phyloP scores from a whole-genome alignment of 768 basidiomycete species.

The Cystofilobasidium ferigula region DNA sequence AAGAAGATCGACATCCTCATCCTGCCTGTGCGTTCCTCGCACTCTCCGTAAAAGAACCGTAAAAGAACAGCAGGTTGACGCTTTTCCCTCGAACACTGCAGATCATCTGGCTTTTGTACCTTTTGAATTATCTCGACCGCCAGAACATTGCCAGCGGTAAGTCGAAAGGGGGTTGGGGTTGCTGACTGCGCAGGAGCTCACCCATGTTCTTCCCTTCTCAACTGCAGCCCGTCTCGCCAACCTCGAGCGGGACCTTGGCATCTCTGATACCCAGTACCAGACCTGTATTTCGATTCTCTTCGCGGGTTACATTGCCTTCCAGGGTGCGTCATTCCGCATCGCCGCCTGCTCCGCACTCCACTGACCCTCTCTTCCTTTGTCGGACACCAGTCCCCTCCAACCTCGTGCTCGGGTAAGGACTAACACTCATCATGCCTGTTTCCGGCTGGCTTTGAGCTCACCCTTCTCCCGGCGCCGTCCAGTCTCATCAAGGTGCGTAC shows the following conservation, averaged over 20 bases:
- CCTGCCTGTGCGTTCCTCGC: slow-evolving; percentile 27
- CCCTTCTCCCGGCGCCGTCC: too few relatives aligned
- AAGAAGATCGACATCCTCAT: slow-evolving; percentile 32
- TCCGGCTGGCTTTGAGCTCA: too few relatives aligned
- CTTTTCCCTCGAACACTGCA: too few relatives aligned
- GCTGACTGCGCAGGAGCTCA: too few relatives aligned
- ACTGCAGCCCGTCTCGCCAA: background rate
- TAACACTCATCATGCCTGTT: too few relatives aligned
- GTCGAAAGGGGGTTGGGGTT: background rate
- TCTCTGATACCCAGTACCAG: slow-evolving; percentile 24
- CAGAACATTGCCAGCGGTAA: slow-evolving; percentile 30
- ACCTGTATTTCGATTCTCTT: slow-evolving; percentile 25
- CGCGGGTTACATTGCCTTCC: slow-evolving; percentile 1
- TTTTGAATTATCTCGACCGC: slow-evolving; percentile 28
- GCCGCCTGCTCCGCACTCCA: slow-evolving; percentile 20
- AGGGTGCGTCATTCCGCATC: too few relatives aligned
- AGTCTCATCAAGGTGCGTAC: too few relatives aligned
- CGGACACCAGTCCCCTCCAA: too few relatives aligned
- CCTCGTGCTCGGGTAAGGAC: too few relatives aligned
- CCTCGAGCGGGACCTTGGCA: background rate
- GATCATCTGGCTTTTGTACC: background rate
- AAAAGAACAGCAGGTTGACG: background rate
- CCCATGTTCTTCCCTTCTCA: too few relatives aligned
- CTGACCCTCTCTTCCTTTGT: background rate
- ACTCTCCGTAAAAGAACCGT: background rate